A percentile compares a stretch with the other conserved stretches of the same genome.
Conservation (phyloP, 1,284 basidiomycete genomes). For the Puccinia horiana region DNA sequence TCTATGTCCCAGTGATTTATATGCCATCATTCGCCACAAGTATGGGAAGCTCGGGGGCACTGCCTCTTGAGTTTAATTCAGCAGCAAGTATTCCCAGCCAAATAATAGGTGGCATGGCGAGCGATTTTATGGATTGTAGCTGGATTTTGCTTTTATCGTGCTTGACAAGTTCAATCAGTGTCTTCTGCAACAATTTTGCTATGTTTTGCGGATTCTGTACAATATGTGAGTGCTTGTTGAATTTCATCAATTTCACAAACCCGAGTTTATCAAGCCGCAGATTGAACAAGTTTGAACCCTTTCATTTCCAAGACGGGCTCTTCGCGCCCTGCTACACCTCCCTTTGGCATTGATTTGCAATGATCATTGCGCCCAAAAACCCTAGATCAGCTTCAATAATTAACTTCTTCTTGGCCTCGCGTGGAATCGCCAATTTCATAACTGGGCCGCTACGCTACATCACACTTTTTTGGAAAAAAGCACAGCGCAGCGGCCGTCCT, state of each 20-base stretch:
- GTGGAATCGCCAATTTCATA: background rate
- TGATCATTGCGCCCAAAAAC: constrained; percentile 19
- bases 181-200: constrained; percentile 26
- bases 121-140: constrained; percentile 27
- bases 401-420: constrained; percentile 32
- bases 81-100: constrained; percentile 21
- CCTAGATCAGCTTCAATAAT: constrained; percentile 9
- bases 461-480: too few relatives aligned
- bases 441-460: too few relatives aligned
- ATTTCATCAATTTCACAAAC: background rate
- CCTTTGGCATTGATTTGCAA: constrained; percentile 13
- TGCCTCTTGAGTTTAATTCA: constrained; percentile 26
- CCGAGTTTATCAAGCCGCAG: background rate
- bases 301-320: constrained; percentile 16
- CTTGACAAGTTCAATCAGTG: constrained; percentile 14
- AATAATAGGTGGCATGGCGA: constrained; percentile 22
- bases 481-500: too few relatives aligned
- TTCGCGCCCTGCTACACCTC: constrained; percentile 11
- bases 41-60: constrained; percentile 21
- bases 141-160: constrained; percentile 11
- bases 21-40: constrained; percentile 13
- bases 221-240: constrained; percentile 8
- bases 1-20: constrained; percentile 21
- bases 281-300: background rate
- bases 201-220: constrained; percentile 32